These are phyloP conservation scores for Plasmodium relictum DNA, from an alignment of 169 alveolate genomes.

Conservation along the genomic window DNA sequence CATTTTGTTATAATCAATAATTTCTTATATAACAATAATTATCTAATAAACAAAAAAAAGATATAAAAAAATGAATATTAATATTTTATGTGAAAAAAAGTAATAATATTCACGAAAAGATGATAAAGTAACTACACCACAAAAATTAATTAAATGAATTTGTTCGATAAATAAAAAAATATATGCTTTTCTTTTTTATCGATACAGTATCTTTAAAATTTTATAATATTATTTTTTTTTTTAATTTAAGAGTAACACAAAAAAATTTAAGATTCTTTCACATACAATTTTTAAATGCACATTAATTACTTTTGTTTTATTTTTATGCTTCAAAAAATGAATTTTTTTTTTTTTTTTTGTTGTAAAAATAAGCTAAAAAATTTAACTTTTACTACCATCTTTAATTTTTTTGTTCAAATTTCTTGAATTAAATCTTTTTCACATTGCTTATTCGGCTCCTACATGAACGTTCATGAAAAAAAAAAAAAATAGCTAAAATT, in stretches of 20 bases:
- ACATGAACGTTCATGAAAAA: constrained; percentile 44
- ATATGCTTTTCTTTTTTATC: neutral
- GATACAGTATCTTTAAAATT: neutral
- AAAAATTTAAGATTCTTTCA: neutral
- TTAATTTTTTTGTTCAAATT: constrained; percentile 24
- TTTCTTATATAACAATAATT: neutral
- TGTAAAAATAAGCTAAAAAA: neutral
- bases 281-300: too few species aligned
- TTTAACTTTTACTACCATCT: constrained; percentile 3
- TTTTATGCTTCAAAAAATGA: neutral
- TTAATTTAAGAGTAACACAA: neutral
- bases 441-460: constrained; percentile 35
- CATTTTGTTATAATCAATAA: constrained; percentile 27
- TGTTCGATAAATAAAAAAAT: neutral
- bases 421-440: constrained; percentile 50
- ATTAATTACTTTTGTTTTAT: too few species aligned
- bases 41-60: neutral
- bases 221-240: neutral
- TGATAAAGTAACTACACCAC: neutral
- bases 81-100: neutral
- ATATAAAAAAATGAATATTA: constrained; percentile 1
- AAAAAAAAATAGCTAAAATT: constrained; percentile 15
- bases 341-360: constrained; percentile 5
- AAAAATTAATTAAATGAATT: neutral
- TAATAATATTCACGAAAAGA: neutral